Evolutionary conservation across 257 asterid species (phyloP), one percentile per base, ranked within the genome.

Genomic region (Plantago ovata): DNA sequence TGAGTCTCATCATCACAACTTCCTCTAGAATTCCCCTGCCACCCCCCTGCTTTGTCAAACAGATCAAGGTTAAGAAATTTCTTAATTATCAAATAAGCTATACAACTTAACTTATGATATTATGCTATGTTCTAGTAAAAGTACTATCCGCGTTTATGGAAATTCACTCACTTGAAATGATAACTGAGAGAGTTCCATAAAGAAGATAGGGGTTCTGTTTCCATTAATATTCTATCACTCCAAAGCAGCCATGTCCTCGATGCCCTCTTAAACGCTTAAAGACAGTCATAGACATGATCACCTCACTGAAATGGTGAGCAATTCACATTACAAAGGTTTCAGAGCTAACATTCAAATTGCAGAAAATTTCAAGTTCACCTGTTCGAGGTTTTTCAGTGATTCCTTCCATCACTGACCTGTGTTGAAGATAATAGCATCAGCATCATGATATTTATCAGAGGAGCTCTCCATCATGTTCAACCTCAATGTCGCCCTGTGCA

Each of bases 351-450:
- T 28, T 28, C 36, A 28, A 12, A 5, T 22, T 20, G 55, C 15
- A 49, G 16, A 24, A 21, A 21, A 49, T 4, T 49, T 49, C 20
- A 54, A 9, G 33, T 23, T 71, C 81, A 87, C 89, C 72, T 63
- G 69, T 51, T 8, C 79, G 0, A 53, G 13, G 83, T 77, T 38
- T 82, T 85, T 39, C 73, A 75, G 68, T 79, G 94, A 65, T 90
- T 85, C 94, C 90, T 90, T 85, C 94, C 90, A 82, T 90, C 94
- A 82, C 46, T 85, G 89, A 11, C 94, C 94, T 4, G 94, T 81
- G 76, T 84, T 84, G 82, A 82, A 79, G 15, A 84, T 77, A 18
- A 84, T 69, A 56, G 82, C 47, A 47, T 85, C 87, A 38, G 84
- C 94, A 62, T 77, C 75, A 14, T 45, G 28, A 33, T 82, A 77